Evolutionary conservation across 1,139 yeast species (phyloP).

Genomic region (Yamadazyma siamensis): DNA sequence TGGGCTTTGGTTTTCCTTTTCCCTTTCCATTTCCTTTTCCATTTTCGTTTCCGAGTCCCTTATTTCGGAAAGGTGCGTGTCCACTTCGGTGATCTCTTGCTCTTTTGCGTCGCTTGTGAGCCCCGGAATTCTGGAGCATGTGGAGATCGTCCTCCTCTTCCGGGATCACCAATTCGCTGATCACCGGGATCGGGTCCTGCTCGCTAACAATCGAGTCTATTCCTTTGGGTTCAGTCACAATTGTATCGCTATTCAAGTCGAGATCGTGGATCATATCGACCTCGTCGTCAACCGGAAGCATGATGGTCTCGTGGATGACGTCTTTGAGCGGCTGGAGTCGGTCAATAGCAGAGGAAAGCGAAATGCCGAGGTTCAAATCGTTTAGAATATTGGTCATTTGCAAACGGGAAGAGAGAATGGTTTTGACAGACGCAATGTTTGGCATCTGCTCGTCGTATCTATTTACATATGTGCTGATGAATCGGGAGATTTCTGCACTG

Average conservation of each 20-base stretch:
- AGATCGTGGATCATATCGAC: too few species aligned
- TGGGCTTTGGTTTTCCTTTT: too few species aligned
- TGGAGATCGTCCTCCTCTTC: conserved; percentile 25
- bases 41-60: too few species aligned
- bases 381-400: conserved; percentile 49
- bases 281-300: conserved; percentile 43
- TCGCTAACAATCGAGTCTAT: conserved; percentile 48
- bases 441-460: conserved; percentile 3
- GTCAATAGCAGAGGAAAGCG: conserved; percentile 52
- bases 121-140: conserved; percentile 4
- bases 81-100: conserved; percentile 4
- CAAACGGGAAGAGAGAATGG: conserved; percentile 38
- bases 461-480: conserved; percentile 8
- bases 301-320: conserved; percentile 45
- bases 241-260: conserved; percentile 5
- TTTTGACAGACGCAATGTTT: conserved; percentile 15
- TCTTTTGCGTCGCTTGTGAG: conserved; percentile 14
- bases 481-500: conserved; percentile 10
- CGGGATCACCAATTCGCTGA: conserved; percentile 50
- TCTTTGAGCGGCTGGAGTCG: conserved; percentile 55
- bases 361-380: conserved; percentile 51
- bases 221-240: conserved; percentile 51
- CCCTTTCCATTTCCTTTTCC: too few species aligned
- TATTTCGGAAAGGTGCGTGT: too few species aligned
- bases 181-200: conserved; percentile 45